Conservation (phyloP, 306 rosid genomes). For the Benincasa hispida region DNA sequence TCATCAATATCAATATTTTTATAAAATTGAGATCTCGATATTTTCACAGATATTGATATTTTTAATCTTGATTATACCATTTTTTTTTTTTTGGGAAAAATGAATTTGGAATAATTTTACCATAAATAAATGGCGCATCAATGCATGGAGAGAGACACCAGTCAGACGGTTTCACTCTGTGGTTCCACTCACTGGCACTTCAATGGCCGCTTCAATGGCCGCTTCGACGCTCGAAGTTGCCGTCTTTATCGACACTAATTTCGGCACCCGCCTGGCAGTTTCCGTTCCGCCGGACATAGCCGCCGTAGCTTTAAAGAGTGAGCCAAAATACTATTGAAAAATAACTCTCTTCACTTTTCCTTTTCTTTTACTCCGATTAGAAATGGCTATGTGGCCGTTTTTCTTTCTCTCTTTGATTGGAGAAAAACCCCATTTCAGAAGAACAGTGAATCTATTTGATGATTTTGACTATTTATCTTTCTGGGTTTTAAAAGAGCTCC, state of each 20-base stretch:
- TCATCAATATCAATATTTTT: no score
- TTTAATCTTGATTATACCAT: no score
- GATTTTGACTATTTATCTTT: neutral
- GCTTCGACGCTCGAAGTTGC: constrained; percentile 22
- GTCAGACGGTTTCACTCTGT: neutral
- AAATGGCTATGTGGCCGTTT: neutral
- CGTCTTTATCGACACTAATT: constrained; percentile 51
- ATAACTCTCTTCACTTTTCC: neutral
- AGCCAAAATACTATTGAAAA: neutral
- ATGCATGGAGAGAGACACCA: no score
- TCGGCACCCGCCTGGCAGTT: constrained; percentile 61
- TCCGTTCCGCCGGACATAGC: constrained; percentile 36
- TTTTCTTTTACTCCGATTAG: neutral
- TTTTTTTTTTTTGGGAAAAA: no score
- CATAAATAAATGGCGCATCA: no score
- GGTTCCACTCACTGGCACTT: neutral
- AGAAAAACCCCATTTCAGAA: neutral
- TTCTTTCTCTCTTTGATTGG: neutral
- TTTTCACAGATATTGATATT: no score
- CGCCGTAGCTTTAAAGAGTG: constrained; percentile 52
- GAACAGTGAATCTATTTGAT: neutral
- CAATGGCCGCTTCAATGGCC: constrained; percentile 13
- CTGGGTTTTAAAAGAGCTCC: neutral
- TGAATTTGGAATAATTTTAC: no score
- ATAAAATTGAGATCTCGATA: no score